A percentile compares a stretch with the other conserved stretches of the same genome.
Evolutionary conservation across 2,329 filamentous ascomycete genomes (phyloP).

Genomic region (Grosmannia serpens): DNA sequence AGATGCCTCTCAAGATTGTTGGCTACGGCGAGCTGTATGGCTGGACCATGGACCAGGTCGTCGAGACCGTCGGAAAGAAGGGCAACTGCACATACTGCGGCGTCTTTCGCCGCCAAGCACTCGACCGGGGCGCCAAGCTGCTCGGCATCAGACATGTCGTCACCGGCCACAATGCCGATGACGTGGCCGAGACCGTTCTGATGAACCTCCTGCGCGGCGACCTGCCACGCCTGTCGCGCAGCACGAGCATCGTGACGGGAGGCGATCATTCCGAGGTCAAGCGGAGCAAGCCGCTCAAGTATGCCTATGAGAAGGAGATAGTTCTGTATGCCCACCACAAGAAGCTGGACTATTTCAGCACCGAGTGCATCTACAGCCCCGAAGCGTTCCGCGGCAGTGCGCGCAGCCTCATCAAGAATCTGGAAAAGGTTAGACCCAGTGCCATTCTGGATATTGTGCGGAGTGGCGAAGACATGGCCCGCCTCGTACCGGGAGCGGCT

Average conservation of each 20-base stretch:
- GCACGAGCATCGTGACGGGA: conserved; percentile 80
- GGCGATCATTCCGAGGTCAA: conserved; percentile 76
- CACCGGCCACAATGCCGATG: conserved; percentile 94
- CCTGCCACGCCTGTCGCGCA: conserved; percentile 72
- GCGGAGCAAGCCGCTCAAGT: conserved; percentile 92
- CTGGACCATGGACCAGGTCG: conserved; percentile 99
- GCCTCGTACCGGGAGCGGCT: conserved; percentile 57
- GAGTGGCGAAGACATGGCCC: conserved; percentile 93
- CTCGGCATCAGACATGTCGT: conserved; percentile 86
- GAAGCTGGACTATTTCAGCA: conserved; percentile 94
- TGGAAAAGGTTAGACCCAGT: conserved; percentile 86
- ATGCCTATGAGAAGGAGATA: conserved; percentile 98
- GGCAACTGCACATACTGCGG: conserved; percentile 99
- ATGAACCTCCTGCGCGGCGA: conserved; percentile 95
- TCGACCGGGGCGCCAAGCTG: conserved; percentile 83
- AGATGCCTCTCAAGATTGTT: conserved; percentile 83
- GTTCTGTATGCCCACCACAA: conserved; percentile 96
- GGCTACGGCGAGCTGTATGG: conserved; percentile 92
- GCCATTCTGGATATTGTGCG: conserved; percentile 90
- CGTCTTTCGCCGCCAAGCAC: conserved; percentile 85
- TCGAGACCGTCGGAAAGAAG: conserved; percentile 92
- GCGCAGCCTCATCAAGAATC: conserved; percentile 81
- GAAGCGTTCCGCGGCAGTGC: conserved; percentile 94
- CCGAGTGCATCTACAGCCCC: conserved; percentile 95
- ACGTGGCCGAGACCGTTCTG: conserved; percentile 91